Evolutionary conservation across 768 basidiomycete species (phyloP), one percentile per base, ranked within the genome.

Genomic region (Amanita fuliginea): DNA sequence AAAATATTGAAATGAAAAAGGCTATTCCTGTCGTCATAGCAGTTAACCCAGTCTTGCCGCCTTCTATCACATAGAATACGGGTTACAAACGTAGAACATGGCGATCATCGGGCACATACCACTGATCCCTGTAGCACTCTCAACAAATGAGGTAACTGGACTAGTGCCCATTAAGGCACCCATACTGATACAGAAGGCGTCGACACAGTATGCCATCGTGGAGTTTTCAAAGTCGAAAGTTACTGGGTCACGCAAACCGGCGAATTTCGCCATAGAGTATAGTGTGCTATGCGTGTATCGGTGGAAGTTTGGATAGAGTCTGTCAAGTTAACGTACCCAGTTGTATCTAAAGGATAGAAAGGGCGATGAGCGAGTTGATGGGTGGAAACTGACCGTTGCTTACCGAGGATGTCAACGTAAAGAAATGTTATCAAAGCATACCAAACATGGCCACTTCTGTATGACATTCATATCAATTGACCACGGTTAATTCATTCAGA

Each of bases 221-320:
- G 83, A 86, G 54, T 80, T 78, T 66, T 93, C 89, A 56, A 93
- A 93, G 62, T 93, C 89, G 50, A 89, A 70, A 21, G 88, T 90
- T 11, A 86, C 77, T 1, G 83, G 83, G 59, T 91, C 83, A 43
- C 86, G 86, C 1, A 93, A 74, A 16, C 86, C 86, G 4, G 89
- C 87, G 54, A 91, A 91, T 62, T 86, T 89, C 47, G 87, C 86
- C 89, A 93, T 91, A 33, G 89, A 84, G 61, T 91, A 90, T 3
- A 93, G 69, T 7, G 89, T 91, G 59, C 89, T 48, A 70, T 73
- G 26, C 68, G 72, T 67, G 63, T 51, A 42, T 47, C 11, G 47
- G 34, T 19, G 28, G 34, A n/a, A 28, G 10, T 5, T 42, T 19
- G 8, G 24, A 18, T 24, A 24, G 24, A 39, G 16, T 21, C 10